Percentiles rank a stretch among this genome's conserved stretches.
phyloP scores from a whole-genome alignment of 352 stramenopile genomes.

The Phytopythium chamaehyphon region DNA sequence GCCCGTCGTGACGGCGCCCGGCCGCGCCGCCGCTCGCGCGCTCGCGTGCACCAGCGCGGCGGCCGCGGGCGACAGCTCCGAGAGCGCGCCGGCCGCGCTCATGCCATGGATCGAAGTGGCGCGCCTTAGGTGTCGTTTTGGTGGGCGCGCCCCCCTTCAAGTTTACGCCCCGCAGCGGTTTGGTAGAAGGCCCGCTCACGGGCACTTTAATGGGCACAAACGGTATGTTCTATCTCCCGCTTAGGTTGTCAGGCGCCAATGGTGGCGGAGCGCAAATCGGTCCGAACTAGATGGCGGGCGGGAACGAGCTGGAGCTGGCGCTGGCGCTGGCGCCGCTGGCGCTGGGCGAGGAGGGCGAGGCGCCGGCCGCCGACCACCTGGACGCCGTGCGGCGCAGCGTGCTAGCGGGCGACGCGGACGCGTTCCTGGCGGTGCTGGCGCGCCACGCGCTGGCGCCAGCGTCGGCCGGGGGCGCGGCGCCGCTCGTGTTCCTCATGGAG shows the following conservation, averaged over 20 bases:
- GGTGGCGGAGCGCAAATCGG: neutral
- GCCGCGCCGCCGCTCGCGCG: slow-evolving; percentile 39
- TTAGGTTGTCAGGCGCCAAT: neutral
- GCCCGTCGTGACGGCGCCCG: slow-evolving; percentile 39
- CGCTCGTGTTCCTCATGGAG: slow-evolving; percentile 75
- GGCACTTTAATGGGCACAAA: neutral
- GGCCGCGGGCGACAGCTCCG: slow-evolving; percentile 40
- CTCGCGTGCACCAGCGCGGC: slow-evolving; percentile 45
- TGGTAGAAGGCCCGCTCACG: too few species aligned
- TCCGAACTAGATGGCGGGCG: slow-evolving; percentile 12
- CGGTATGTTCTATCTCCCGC: neutral
- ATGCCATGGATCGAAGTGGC: slow-evolving; percentile 10
- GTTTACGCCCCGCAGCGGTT: too few species aligned
- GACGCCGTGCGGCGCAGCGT: slow-evolving; percentile 62
- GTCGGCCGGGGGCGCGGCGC: slow-evolving; percentile 25
- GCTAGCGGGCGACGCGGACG: slow-evolving; percentile 38
- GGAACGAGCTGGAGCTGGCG: slow-evolving; percentile 33
- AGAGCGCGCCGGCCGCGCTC: slow-evolving; percentile 8
- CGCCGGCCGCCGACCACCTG: slow-evolving; percentile 29
- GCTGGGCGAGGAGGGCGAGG: slow-evolving; percentile 27
- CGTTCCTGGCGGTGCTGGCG: slow-evolving; percentile 34
- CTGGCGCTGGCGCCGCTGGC: slow-evolving; percentile 40
- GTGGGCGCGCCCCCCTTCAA: too few species aligned
- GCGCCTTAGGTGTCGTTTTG: too few species aligned
- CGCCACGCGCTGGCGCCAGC: slow-evolving; percentile 18